Evolutionary conservation across 768 basidiomycete species (phyloP).

Genomic region (Pseudohyphozyma bogoriensis): DNA sequence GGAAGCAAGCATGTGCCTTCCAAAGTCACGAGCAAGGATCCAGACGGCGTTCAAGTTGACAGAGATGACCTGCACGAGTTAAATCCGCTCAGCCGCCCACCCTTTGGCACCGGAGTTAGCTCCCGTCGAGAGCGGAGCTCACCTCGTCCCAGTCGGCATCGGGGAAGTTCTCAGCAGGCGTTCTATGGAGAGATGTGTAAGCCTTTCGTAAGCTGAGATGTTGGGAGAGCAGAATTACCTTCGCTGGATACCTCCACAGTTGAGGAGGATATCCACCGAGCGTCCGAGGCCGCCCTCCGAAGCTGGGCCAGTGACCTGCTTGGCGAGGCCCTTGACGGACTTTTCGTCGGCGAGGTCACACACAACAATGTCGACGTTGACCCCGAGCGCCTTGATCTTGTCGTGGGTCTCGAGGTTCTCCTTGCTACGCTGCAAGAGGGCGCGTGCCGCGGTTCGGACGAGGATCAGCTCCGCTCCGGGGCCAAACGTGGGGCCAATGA

Average conservation of each 20-base stretch:
- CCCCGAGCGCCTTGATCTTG: constrained; percentile 36
- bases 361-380: constrained; percentile 43
- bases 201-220: no score
- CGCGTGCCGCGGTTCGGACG: constrained; percentile 37
- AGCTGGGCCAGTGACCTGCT: constrained; percentile 43
- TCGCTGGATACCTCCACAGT: constrained; percentile 58
- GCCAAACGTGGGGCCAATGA: no score
- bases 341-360: constrained; percentile 51
- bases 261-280: constrained; percentile 55
- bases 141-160: constrained; percentile 66
- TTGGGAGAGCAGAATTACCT: constrained; percentile 35
- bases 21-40: constrained; percentile 76
- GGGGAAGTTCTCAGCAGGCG: constrained; percentile 43
- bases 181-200: background rate
- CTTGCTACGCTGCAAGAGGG: constrained; percentile 41
- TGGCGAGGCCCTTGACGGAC: constrained; percentile 47
- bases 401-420: constrained; percentile 39
- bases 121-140: background rate
- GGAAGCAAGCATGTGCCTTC: constrained; percentile 69
- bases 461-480: background rate
- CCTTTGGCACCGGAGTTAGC: constrained; percentile 3
- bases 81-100: constrained; percentile 42
- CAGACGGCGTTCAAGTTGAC: constrained; percentile 82
- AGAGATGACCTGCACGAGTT: constrained; percentile 46
- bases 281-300: constrained; percentile 42